A percentile compares a stretch with the other conserved stretches of the same genome.
Evolutionary conservation across 1,284 basidiomycete genomes (phyloP).

Genomic region (Polyporus tsugae): DNA sequence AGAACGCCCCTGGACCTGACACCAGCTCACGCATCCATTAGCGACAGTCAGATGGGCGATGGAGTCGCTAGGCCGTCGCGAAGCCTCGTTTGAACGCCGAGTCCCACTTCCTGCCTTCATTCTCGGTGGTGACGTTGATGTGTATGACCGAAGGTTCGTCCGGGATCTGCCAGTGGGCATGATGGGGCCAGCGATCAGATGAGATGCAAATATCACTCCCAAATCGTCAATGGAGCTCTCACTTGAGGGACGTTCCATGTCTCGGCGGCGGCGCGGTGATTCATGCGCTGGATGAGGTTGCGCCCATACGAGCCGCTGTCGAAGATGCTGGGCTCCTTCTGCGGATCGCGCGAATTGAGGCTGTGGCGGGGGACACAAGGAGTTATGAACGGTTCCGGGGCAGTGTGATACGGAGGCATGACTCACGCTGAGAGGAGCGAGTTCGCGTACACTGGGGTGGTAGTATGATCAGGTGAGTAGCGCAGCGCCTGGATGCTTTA

Average conservation of each 20-base stretch:
- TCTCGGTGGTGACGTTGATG: slow-evolving; percentile 5
- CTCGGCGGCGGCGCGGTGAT: slow-evolving; percentile 3
- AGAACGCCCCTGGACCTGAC: no score
- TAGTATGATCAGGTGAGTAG: neutral
- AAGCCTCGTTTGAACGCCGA: neutral
- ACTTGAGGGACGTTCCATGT: slow-evolving; percentile 13
- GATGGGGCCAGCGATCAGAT: neutral
- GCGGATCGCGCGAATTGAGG: slow-evolving; percentile 12
- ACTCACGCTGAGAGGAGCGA: slow-evolving; percentile 1
- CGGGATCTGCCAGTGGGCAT: neutral
- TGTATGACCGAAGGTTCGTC: neutral
- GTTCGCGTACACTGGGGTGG: neutral
- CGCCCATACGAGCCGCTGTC: slow-evolving; percentile 7
- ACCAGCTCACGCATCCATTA: no score
- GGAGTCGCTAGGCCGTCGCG: neutral
- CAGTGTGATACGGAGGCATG: neutral
- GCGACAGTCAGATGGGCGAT: neutral
- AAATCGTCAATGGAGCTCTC: neutral
- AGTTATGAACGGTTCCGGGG: neutral
- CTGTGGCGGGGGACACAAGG: neutral
- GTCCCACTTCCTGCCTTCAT: slow-evolving; percentile 7
- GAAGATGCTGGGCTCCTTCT: neutral
- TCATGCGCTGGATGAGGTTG: slow-evolving; percentile 10
- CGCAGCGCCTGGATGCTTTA: neutral
- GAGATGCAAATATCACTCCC: neutral